Base-by-base conservation (phyloP, 148 eudicot species). In the Rhododendron kiyosumense region DNA sequence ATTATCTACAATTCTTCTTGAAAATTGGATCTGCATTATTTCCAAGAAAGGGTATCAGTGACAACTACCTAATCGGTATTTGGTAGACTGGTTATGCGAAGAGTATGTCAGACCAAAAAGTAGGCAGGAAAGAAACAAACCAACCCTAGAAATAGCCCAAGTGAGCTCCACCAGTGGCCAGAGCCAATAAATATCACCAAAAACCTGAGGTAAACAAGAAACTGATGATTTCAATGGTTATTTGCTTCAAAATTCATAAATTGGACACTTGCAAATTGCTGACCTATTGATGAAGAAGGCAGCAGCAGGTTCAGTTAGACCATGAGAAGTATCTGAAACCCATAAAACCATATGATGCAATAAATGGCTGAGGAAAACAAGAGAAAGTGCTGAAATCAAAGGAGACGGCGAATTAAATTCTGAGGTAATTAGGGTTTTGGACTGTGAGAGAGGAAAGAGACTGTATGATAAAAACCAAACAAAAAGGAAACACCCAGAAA, bases 311-410 rank as follows among this genome's bases (percentile, higher is more conserved):
- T 90, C 83, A 83, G 90, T 90, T 86, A 90, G 87, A 86, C 82
- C 88, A 86, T 88, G 91, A 84, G 89, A 91, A 90, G 90, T 89
- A 94, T 91, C 91, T 91, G 90, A 90, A 54, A 90, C 84, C 86
- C 89, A 89, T 87, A 84, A 86, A 86, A 80, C 11, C 85, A 71
- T 67, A 80, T 75, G 84, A 59, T 80, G 86, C 87, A 91, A 87
- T 86, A 86, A 89, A 86, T 84, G 86, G 77, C 38, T 67, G 63
- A 41, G 77, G 22, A 46, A 51, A 69, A 77, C 24, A 79, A 57
- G 79, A 52, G 49, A 5, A 51, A 65, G 80, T 51, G 13, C 32
- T 9, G 30, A 49, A 83, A 81, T 26, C 67, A 86, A 81, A 76
- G 78, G 88, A 78, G 87, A 45, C 81, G 83, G 87, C 81, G 87